Evolutionary conservation across 192 early-diverging fungal species (phyloP).

Genomic region (Funneliformis geosporum): DNA sequence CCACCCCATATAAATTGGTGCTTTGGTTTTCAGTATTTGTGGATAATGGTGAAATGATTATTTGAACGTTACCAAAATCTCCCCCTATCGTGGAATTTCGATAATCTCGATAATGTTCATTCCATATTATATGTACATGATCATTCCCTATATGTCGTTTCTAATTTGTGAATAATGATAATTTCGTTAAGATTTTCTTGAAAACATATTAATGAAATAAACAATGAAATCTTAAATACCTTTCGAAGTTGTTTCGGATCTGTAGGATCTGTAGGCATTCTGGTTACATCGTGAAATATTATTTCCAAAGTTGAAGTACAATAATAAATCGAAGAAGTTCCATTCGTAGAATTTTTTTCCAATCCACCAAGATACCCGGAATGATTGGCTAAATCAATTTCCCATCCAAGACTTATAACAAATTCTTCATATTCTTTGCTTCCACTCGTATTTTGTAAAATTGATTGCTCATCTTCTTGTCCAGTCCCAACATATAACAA

Average conservation of each 20-base stretch:
- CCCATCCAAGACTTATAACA: conserved; percentile 91
- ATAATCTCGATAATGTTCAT: conserved; percentile 90
- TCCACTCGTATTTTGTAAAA: conserved; percentile 74
- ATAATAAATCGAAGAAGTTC: conserved; percentile 77
- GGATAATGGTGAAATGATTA: conserved; percentile 81
- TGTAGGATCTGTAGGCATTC: conserved; percentile 78
- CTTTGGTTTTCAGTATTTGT: conserved; percentile 1
- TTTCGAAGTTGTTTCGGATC: conserved; percentile 91
- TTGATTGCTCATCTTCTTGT: conserved; percentile 86
- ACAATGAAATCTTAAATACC: conserved; percentile 49
- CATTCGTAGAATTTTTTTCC: conserved; percentile 78
- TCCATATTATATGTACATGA: conserved; percentile 98
- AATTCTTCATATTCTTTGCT: conserved; percentile 83
- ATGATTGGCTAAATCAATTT: conserved; percentile 83
- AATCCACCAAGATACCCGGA: conserved; percentile 86
- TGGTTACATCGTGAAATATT: conserved; percentile 88
- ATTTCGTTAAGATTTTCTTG: background rate
- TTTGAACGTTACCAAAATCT: conserved; percentile 97
- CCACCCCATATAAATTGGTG: conserved; percentile 60
- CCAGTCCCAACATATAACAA: conserved; percentile 89
- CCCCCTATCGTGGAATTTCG: conserved; percentile 89
- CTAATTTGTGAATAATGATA: conserved; percentile 40
- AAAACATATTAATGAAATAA: background rate
- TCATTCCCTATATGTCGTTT: conserved; percentile 99
- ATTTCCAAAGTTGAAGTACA: conserved; percentile 84